Conservation (phyloP, 805 yeast genomes). For the Maudiozyma barnettii region DNA sequence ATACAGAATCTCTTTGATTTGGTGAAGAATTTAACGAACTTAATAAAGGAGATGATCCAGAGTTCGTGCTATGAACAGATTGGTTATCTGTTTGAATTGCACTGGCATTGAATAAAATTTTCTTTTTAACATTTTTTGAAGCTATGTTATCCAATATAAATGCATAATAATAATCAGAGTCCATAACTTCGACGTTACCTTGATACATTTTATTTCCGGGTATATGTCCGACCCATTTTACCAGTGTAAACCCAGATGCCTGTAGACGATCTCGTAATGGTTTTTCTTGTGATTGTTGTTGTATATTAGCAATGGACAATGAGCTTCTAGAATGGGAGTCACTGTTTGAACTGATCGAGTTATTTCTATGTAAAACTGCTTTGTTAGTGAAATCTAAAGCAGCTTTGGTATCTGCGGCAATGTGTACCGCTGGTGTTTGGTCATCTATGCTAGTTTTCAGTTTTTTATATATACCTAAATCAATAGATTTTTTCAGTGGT, state of each 20-base stretch:
- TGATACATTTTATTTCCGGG: slow-evolving; percentile 51
- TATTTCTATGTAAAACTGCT: slow-evolving; percentile 13
- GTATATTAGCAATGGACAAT: slow-evolving; percentile 10
- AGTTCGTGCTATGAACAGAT: slow-evolving; percentile 9
- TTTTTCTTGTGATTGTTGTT: slow-evolving; percentile 34
- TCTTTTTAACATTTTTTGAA: slow-evolving; percentile 76
- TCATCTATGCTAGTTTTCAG: slow-evolving; percentile 17
- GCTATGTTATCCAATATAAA: slow-evolving; percentile 89
- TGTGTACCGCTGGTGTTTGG: slow-evolving; percentile 18
- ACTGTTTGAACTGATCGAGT: slow-evolving; percentile 6
- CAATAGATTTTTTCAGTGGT: slow-evolving; percentile 61
- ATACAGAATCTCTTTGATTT: slow-evolving; percentile 11
- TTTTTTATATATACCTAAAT: slow-evolving; percentile 30
- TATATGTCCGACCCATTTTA: slow-evolving; percentile 48
- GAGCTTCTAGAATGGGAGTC: slow-evolving; percentile 5
- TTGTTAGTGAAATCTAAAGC: slow-evolving; percentile 20
- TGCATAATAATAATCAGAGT: slow-evolving; percentile 64
- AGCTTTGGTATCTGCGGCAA: slow-evolving; percentile 25
- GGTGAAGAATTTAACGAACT: slow-evolving; percentile 10
- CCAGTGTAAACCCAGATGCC: slow-evolving; percentile 40
- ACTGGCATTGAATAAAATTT: slow-evolving; percentile 55
- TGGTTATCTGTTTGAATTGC: slow-evolving; percentile 19
- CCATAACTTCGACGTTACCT: slow-evolving; percentile 49
- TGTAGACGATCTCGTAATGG: slow-evolving; percentile 50
- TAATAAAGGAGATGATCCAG: slow-evolving; percentile 11